A percentile compares a stretch with the other conserved stretches of the same genome.
phyloP scores from a whole-genome alignment of 176 grass and related monocot species.

The Sorghum bicolor region Sorghum_bicolor_NCBIv3 NC_012870.2:10221501-10222000 shows the following conservation, averaged over 20 bases:
- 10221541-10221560: too few species aligned
- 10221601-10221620: too few species aligned
- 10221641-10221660: not conserved
- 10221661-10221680: not conserved
- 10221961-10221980: not conserved
- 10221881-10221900: not conserved
- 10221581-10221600: too few species aligned
- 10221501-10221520: too few species aligned
- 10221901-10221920: not conserved
- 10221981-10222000: not conserved
- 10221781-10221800: not conserved
- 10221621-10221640: too few species aligned
- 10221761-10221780: not conserved
- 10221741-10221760: not conserved
- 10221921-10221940: not conserved
- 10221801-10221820: not conserved
- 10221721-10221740: not conserved
- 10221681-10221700: not conserved
- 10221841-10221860: not conserved
- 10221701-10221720: too few species aligned
- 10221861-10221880: too few species aligned
- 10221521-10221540: too few species aligned
- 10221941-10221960: not conserved
- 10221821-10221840: not conserved
- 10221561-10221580: too few species aligned